phyloP scores from a whole-genome alignment of 805 yeast species.

The Sugiyamaella boreocaroliniensis region DNA sequence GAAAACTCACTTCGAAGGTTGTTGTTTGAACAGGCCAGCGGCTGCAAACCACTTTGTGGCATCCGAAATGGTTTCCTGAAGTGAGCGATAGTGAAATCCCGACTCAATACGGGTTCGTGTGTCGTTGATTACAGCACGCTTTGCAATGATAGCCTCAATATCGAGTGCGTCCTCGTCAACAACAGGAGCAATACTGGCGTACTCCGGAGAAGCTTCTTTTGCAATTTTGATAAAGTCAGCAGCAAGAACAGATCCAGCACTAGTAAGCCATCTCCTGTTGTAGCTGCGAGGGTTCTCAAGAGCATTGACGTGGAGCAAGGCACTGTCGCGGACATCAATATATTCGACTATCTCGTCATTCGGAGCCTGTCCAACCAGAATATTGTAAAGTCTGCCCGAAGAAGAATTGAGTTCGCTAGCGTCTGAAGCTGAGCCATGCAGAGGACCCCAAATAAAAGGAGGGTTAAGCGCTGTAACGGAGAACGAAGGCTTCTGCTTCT shows the following conservation, averaged over 20 bases:
- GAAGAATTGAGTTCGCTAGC: constrained; percentile 13
- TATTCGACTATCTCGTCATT: constrained; percentile 13
- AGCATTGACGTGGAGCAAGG: constrained; percentile 50
- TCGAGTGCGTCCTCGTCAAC: background rate
- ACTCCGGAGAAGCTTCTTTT: constrained; percentile 14
- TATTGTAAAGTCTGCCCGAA: background rate
- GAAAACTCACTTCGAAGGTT: no score
- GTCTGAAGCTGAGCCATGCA: constrained; percentile 24
- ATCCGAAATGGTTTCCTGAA: constrained; percentile 11
- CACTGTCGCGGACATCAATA: constrained; percentile 59
- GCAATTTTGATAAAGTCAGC: constrained; percentile 16
- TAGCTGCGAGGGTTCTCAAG: constrained; percentile 32
- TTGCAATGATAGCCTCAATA: background rate
- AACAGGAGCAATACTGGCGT: constrained; percentile 3
- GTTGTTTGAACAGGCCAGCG: background rate
- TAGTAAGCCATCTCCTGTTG: constrained; percentile 9
- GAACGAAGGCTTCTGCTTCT: constrained; percentile 25
- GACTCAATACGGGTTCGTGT: constrained; percentile 5
- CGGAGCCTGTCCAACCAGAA: background rate
- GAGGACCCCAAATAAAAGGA: constrained; percentile 31
- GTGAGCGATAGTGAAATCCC: constrained; percentile 8
- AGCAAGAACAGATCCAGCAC: constrained; percentile 5
- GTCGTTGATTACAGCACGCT: constrained; percentile 1
- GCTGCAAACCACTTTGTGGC: constrained; percentile 8
- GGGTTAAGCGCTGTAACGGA: constrained; percentile 26